A percentile compares a stretch with the other conserved stretches of the same genome.
These are phyloP conservation scores for Penicillium sp. DNA, from an alignment of 2,329 filamentous ascomycete genomes.

Conservation along the genomic window DNA sequence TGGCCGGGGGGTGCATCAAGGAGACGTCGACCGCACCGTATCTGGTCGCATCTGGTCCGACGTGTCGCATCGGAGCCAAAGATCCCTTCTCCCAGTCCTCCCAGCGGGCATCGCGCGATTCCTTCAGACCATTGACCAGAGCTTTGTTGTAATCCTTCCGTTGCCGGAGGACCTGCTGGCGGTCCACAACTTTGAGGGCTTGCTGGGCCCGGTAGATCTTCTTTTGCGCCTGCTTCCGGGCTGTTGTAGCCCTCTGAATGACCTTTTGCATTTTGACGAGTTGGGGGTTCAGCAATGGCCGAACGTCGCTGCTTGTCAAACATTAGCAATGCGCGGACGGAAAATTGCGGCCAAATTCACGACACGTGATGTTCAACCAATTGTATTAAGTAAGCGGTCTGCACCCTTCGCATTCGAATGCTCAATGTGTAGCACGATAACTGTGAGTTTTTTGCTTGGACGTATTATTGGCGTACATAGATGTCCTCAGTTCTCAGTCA, in stretches of 20 bases:
- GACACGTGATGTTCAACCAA: constrained; percentile 14
- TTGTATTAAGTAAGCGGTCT: background rate
- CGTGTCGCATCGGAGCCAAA: constrained; percentile 73
- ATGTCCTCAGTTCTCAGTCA: background rate
- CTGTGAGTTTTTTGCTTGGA: background rate
- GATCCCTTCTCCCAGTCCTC: constrained; percentile 80
- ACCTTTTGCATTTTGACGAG: constrained; percentile 66
- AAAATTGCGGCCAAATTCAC: constrained; percentile 27
- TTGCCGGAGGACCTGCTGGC: constrained; percentile 30
- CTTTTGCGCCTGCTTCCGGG: constrained; percentile 60
- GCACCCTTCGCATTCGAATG: background rate
- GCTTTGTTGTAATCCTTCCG: constrained; percentile 34
- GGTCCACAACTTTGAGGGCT: constrained; percentile 41
- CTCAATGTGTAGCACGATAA: background rate
- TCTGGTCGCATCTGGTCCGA: constrained; percentile 56
- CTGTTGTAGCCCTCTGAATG: constrained; percentile 64
- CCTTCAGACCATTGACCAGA: constrained; percentile 41
- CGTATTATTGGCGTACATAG: background rate
- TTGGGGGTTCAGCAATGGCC: constrained; percentile 34
- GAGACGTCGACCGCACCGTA: constrained; percentile 58
- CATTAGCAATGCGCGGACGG: constrained; percentile 18
- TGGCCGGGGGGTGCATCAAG: constrained; percentile 37
- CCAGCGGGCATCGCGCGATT: constrained; percentile 58
- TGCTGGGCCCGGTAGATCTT: constrained; percentile 46
- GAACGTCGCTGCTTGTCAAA: constrained; percentile 20